Evolutionary conservation across 768 basidiomycete genomes (phyloP).

Genomic region (Cystobasidium tubakii): DNA sequence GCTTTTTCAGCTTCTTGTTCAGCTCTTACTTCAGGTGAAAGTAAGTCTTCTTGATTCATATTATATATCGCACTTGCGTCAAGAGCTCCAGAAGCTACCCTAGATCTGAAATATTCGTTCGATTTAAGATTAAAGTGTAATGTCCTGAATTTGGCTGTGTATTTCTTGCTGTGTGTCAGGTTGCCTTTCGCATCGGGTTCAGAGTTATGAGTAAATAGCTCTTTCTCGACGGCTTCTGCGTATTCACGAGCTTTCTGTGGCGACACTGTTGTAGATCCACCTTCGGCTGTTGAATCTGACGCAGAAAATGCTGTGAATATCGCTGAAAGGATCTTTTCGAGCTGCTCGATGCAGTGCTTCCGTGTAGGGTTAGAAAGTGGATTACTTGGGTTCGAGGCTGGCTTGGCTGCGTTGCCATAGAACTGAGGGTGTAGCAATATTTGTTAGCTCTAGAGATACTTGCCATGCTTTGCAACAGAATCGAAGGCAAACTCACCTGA

Average conservation of each 20-base stretch:
- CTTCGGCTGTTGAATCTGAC: neutral
- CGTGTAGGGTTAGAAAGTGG: constrained; percentile 41
- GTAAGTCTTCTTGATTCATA: constrained; percentile 83
- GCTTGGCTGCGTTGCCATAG: neutral
- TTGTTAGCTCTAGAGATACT: no score
- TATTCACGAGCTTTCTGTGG: constrained; percentile 37
- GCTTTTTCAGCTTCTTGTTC: constrained; percentile 75
- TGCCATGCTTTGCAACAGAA: no score
- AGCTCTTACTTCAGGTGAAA: constrained; percentile 76
- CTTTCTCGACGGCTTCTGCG: constrained; percentile 66
- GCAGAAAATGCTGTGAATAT: constrained; percentile 35
- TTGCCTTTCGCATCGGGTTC: constrained; percentile 67
- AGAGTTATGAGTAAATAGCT: constrained; percentile 66
- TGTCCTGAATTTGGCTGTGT: constrained; percentile 75
- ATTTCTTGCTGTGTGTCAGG: constrained; percentile 39
- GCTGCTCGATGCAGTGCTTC: constrained; percentile 39
- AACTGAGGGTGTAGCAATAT: no score
- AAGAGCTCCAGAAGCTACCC: constrained; percentile 65
- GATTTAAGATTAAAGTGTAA: constrained; percentile 81
- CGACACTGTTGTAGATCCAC: neutral
- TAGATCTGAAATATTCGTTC: constrained; percentile 69
- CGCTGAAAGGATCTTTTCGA: constrained; percentile 39
- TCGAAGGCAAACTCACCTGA: neutral
- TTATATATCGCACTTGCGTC: constrained; percentile 66
- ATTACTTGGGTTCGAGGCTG: neutral